Evolutionary conservation across 768 basidiomycete species (phyloP).

Genomic region (Hirschioporus abietinus): DNA sequence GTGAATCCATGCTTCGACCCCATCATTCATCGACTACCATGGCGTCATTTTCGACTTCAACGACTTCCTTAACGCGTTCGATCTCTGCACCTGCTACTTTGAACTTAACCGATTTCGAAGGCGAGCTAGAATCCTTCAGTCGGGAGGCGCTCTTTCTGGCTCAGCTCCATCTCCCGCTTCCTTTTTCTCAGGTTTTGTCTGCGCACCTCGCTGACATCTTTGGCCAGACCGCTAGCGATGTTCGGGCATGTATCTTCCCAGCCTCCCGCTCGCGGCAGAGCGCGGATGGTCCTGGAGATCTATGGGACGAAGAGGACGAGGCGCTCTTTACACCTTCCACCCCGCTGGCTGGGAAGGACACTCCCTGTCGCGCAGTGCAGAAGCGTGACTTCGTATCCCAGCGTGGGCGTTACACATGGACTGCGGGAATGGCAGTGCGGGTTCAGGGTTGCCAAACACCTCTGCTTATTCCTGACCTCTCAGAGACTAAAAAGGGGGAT

Average conservation of each 20-base stretch:
- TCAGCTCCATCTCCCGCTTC: neutral
- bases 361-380: neutral
- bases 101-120: neutral
- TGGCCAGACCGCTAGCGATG: neutral
- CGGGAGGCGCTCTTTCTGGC: neutral
- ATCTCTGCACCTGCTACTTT: neutral
- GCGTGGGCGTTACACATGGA: neutral
- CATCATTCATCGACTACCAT: neutral
- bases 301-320: conserved; percentile 4
- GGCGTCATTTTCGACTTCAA: neutral
- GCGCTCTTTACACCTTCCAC: neutral
- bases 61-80: neutral
- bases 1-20: neutral
- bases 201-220: neutral
- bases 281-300: neutral
- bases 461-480: neutral
- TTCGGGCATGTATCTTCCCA: neutral
- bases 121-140: neutral
- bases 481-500: neutral
- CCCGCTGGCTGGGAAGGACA: neutral
- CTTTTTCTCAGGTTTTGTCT: neutral
- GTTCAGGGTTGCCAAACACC: neutral
- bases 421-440: neutral
- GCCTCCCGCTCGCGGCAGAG: neutral
- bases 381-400: neutral